Conservation (phyloP, 352 stramenopile genomes). For the Phytophthora sp. region DNA sequence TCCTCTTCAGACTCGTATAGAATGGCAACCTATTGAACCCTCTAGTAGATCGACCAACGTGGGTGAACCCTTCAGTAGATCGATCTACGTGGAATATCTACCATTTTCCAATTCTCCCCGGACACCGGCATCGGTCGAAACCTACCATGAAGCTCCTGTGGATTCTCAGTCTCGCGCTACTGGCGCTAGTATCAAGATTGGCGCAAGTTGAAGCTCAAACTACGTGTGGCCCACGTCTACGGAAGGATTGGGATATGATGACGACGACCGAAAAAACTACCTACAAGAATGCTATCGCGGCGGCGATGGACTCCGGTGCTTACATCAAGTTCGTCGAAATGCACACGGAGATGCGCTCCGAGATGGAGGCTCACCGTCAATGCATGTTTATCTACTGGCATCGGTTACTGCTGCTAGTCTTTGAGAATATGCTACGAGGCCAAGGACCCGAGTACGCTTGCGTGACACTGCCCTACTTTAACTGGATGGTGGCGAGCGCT, state of each 20-base stretch:
- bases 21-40: too few species aligned
- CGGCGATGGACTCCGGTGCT: slow-evolving; percentile 54
- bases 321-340: slow-evolving; percentile 66
- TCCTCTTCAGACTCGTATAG: too few species aligned
- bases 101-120: too few species aligned
- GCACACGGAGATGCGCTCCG: slow-evolving; percentile 55
- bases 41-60: too few species aligned
- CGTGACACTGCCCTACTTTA: slow-evolving; percentile 78
- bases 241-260: slow-evolving; percentile 48
- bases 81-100: too few species aligned
- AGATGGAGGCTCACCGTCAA: slow-evolving; percentile 52
- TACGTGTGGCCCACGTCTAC: slow-evolving; percentile 36
- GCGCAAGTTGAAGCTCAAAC: too few species aligned
- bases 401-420: slow-evolving; percentile 60
- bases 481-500: slow-evolving; percentile 64
- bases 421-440: slow-evolving; percentile 81
- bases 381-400: slow-evolving; percentile 88
- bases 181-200: too few species aligned
- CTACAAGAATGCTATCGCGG: slow-evolving; percentile 49
- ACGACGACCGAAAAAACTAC: slow-evolving; percentile 38
- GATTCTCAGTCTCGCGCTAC: too few species aligned
- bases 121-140: too few species aligned
- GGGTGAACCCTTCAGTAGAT: too few species aligned
- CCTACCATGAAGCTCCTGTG: too few species aligned
- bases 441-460: slow-evolving; percentile 56